phyloP scores from a whole-genome alignment of 129 eudicot genomes.

The Scalesia atractyloides region DNA sequence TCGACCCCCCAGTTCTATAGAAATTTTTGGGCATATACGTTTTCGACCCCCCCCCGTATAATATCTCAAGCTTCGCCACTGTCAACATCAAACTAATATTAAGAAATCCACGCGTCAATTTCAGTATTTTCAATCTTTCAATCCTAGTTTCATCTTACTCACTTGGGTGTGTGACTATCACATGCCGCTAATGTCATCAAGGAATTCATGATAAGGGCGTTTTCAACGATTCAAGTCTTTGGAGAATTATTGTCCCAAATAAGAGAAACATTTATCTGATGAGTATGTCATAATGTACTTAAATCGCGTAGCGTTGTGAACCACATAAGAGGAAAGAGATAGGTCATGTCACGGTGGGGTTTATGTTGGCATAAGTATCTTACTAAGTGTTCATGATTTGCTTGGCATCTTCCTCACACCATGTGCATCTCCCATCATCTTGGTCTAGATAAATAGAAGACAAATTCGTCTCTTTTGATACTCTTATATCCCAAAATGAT shows the following conservation, averaged over 20 bases:
- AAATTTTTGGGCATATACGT: no score
- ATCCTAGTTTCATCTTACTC: no score
- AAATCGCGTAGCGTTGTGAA: background rate
- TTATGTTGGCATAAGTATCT: conserved; percentile 2
- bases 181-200: no score
- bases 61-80: no score
- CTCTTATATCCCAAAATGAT: background rate
- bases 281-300: background rate
- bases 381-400: background rate
- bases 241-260: background rate
- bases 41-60: no score
- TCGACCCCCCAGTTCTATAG: no score
- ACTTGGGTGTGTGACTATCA: no score
- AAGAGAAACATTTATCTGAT: background rate
- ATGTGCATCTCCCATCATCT: conserved; percentile 14
- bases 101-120: no score
- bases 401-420: conserved; percentile 8
- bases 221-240: no score
- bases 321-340: background rate
- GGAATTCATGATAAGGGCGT: no score
- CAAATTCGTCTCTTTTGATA: background rate
- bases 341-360: background rate
- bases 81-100: no score
- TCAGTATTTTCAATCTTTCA: no score
- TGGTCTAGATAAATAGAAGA: conserved; percentile 1